phyloP scores from a whole-genome alignment of 2,329 filamentous ascomycete species.

The Plectosphaerella plurivora region DNA sequence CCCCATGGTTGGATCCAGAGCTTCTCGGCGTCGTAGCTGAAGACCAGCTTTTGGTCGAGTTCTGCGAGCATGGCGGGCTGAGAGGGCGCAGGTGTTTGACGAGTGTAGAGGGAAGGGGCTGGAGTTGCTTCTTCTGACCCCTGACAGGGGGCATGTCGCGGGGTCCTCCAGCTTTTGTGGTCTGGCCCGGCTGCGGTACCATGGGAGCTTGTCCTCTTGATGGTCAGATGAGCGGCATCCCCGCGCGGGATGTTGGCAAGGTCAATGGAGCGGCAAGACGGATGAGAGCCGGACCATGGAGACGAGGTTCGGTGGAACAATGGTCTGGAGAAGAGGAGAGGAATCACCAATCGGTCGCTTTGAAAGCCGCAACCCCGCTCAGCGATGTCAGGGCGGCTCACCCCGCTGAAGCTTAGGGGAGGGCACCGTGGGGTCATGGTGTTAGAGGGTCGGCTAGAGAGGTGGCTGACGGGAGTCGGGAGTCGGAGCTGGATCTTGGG shows the following conservation, averaged over 20 bases:
- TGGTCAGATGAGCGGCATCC: background rate
- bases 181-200: background rate
- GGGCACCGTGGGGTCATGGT: no score
- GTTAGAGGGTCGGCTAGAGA: no score
- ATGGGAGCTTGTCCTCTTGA: background rate
- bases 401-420: background rate
- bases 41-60: slow-evolving; percentile 7
- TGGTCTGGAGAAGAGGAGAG: background rate
- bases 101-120: background rate
- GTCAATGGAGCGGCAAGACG: background rate
- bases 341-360: background rate
- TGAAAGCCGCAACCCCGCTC: background rate
- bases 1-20: slow-evolving; percentile 47
- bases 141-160: background rate
- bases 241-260: background rate
- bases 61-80: background rate
- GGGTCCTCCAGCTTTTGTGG: background rate
- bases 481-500: no score
- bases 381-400: background rate
- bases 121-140: background rate
- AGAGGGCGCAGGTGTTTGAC: background rate
- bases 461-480: no score
- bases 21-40: slow-evolving; percentile 36
- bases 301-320: background rate
- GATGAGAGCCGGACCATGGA: background rate